Evolutionary conservation across 2,329 filamentous ascomycete genomes (phyloP).

Genomic region (Neofusicoccum sp.): DNA sequence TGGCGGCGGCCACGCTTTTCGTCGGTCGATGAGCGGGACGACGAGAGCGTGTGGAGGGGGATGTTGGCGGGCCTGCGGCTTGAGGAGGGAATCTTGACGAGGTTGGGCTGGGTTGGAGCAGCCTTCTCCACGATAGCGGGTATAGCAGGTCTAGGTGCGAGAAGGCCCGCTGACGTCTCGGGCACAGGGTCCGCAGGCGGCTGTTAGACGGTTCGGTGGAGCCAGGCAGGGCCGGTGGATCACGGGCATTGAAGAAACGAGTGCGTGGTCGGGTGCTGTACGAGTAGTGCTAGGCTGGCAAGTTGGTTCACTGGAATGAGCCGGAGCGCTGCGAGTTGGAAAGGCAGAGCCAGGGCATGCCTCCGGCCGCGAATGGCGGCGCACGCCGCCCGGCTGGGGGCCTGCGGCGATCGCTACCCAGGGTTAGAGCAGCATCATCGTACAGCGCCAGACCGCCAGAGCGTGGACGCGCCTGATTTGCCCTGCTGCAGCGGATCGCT

Average conservation of each 20-base stretch:
- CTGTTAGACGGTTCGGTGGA: slow-evolving; percentile 16
- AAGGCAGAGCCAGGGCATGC: background rate
- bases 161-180: slow-evolving; percentile 18
- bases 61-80: slow-evolving; percentile 77
- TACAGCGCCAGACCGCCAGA: slow-evolving; percentile 13
- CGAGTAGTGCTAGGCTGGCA: slow-evolving; percentile 16
- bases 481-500: slow-evolving; percentile 7
- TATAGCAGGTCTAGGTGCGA: slow-evolving; percentile 17
- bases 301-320: slow-evolving; percentile 9
- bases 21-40: slow-evolving; percentile 45
- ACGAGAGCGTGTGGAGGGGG: slow-evolving; percentile 72
- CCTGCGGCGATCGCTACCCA: slow-evolving; percentile 13
- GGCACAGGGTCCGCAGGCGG: slow-evolving; percentile 18
- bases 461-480: slow-evolving; percentile 14
- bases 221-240: slow-evolving; percentile 18
- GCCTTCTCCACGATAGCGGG: slow-evolving; percentile 24
- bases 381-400: slow-evolving; percentile 7
- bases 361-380: slow-evolving; percentile 12
- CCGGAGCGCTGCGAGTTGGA: slow-evolving; percentile 10
- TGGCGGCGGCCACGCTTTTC: slow-evolving; percentile 52
- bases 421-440: slow-evolving; percentile 14
- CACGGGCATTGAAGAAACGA: slow-evolving; percentile 18
- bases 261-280: slow-evolving; percentile 16
- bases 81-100: slow-evolving; percentile 82
- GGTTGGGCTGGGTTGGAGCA: slow-evolving; percentile 63